Evolutionary conservation across 129 eudicot species (phyloP), one percentile per base, ranked within the genome.

Genomic region (Centrapalus pauciflorus): DNA sequence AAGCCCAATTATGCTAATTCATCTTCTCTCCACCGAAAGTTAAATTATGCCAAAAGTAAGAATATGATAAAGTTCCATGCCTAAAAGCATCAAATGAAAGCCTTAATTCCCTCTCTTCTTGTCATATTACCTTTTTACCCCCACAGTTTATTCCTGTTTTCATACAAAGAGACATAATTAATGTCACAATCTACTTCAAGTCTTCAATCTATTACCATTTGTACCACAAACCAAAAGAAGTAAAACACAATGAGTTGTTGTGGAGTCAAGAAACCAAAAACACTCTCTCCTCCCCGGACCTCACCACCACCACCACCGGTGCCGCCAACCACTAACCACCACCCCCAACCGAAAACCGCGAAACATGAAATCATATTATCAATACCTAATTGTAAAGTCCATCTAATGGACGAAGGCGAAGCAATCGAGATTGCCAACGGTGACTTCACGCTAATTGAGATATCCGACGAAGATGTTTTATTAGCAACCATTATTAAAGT

Each of bases 341-440:
- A 80, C 67, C 81, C 55, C 60, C 79, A 33, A 59, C 71, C 77
- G 62, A 70, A 56, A 66, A 64, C 64, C 43, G 76, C 84, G 46
- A 81, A 71, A 20, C 96, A 84, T 24, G 85, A 88, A 68, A 49
- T 67, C 7, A 52, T 92, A 20, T n/a, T 92, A 2, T 74, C 68
- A 12, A 76, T 92, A 20, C 96, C 89, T 13, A 79, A 73, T 43
- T 92, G 91, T 72, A 84, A 71, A 78, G 86, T 80, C 14, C 75
- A 85, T 73, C 77, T 88, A 14, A 71, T 92, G 95, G 95, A 88
- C 29, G 87, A 77, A 73, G 95, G 98, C 0, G 98, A 92, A 74
- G 85, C 91, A 7, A 6, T 85, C n/a, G 95, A 92, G 35, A 82
- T 88, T 13, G 83, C 87, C 1, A 51, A 28, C 1, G 98, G 95